Base-by-base conservation (phyloP, 257 asterid species). In the Prunella vulgaris region DNA sequence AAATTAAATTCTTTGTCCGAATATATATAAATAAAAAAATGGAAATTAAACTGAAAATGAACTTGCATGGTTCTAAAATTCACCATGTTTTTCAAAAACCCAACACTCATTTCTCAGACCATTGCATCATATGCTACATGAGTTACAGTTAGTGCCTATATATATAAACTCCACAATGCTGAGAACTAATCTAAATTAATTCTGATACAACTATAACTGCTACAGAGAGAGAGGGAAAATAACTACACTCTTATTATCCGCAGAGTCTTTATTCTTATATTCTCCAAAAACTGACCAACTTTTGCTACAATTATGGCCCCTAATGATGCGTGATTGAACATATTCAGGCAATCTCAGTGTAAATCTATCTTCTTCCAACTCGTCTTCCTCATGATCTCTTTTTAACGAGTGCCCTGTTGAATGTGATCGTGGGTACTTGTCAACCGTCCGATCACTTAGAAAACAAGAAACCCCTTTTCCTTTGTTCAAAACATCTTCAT, bases 331-430 rank as follows among this genome's bases (percentile, higher is more conserved):
- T 20, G 81, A 78, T 65, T 79, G 83, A 63, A 90, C 91, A 27
- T 88, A 80, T 30, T 84, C 84, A 0, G 97, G 97, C 74, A 90
- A 78, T 64, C 79, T 88, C 74, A 92, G 75, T 5, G 88, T 92
- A 77, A 69, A 92, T 51, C 82, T 92, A 76, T 86, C 92, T 59
- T 87, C 88, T 59, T n/a, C n/a, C n/a, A n/a, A n/a, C n/a, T n/a
- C n/a, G n/a, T n/a, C n/a, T n/a, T n/a, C n/a, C n/a, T n/a, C n/a
- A n/a, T n/a, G n/a, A n/a, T n/a, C n/a, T n/a, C n/a, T n/a, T n/a
- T n/a, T 68, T 59, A 90, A 74, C 0, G 98, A 93, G 74, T 90
- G 98, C 37, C 98, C 98, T 0, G 98, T 93, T 0, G 98, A 85
- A 57, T 90, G 85, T 17, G 94, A 93, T 66, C 90, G 87, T 0